These are phyloP conservation scores for Apiotrichum gamsii DNA, from an alignment of 1,284 basidiomycete genomes.

Conservation along the genomic window DNA sequence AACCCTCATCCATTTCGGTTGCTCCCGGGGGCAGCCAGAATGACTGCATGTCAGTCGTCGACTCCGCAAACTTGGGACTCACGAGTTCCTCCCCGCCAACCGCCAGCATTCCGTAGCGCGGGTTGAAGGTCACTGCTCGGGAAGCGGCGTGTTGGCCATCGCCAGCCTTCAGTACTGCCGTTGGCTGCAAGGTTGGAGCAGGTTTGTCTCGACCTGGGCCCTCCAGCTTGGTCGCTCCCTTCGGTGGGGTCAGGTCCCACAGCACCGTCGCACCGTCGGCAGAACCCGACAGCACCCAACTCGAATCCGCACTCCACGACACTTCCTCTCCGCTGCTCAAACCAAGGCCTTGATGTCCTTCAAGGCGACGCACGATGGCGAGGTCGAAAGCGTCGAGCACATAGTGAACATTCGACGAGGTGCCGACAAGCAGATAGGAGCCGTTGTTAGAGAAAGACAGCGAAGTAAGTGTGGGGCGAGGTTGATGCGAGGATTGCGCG, in stretches of 20 bases:
- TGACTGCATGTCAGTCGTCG: conserved; percentile 9
- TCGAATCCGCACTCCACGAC: conserved; percentile 84
- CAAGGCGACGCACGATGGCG: conserved; percentile 69
- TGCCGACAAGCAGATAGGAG: conserved; percentile 84
- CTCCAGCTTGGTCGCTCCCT: conserved; percentile 7
- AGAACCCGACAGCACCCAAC: conserved; percentile 67
- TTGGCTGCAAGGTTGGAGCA: conserved; percentile 55
- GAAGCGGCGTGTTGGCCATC: conserved; percentile 68
- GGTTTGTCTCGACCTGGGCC: conserved; percentile 45
- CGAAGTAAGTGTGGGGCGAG: conserved; percentile 83
- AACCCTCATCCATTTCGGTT: conserved; percentile 13
- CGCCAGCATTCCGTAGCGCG: conserved; percentile 78
- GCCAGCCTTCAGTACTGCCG: conserved; percentile 48
- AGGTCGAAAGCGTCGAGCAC: conserved; percentile 84
- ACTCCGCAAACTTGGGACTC: background rate
- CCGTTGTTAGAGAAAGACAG: conserved; percentile 84
- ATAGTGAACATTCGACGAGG: conserved; percentile 87
- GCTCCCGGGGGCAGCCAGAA: conserved; percentile 20
- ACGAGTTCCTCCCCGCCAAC: conserved; percentile 70
- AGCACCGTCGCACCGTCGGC: conserved; percentile 69
- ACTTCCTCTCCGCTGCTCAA: conserved; percentile 85
- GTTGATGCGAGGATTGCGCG: conserved; percentile 65
- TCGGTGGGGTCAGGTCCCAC: conserved; percentile 60
- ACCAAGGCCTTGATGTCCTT: conserved; percentile 73
- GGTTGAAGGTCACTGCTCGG: conserved; percentile 80